These are phyloP conservation scores for Fulvia fulva DNA, from an alignment of 2,329 filamentous ascomycete species.

Conservation along the genomic window DNA sequence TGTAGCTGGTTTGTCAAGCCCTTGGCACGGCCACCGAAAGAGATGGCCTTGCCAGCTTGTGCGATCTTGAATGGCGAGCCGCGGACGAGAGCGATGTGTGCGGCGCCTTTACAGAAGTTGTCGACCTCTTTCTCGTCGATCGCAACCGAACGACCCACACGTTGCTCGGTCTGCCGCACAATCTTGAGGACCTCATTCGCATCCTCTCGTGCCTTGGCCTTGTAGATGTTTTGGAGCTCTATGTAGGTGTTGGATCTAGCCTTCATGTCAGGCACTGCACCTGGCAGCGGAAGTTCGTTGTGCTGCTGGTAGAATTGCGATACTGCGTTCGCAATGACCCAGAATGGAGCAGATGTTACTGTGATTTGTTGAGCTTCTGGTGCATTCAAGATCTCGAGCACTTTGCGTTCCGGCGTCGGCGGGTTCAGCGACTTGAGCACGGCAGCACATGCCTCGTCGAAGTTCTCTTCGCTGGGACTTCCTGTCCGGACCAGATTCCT, in stretches of 20 bases:
- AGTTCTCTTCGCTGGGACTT: constrained; percentile 78
- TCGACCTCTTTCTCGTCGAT: constrained; percentile 75
- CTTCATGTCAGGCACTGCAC: constrained; percentile 95
- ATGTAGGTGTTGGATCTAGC: constrained; percentile 88
- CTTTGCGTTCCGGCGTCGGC: constrained; percentile 62
- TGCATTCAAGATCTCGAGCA: constrained; percentile 76
- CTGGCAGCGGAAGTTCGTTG: constrained; percentile 73
- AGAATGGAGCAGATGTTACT: constrained; percentile 63
- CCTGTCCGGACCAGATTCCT: constrained; percentile 72
- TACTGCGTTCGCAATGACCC: constrained; percentile 80
- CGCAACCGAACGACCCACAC: constrained; percentile 40
- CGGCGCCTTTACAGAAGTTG: constrained; percentile 90
- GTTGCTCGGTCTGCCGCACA: constrained; percentile 55
- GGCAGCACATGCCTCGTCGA: constrained; percentile 82
- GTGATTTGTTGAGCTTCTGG: constrained; percentile 51
- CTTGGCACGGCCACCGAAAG: constrained; percentile 43
- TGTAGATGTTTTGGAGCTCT: constrained; percentile 87
- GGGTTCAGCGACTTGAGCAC: constrained; percentile 81
- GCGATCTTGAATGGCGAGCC: constrained; percentile 53
- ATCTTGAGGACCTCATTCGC: constrained; percentile 66
- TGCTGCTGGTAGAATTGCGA: constrained; percentile 72
- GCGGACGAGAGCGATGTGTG: constrained; percentile 84
- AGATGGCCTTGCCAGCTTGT: constrained; percentile 35
- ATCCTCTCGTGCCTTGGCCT: constrained; percentile 76
- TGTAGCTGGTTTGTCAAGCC: constrained; percentile 42